A percentile compares a stretch with the other conserved stretches of the same genome.
These are phyloP conservation scores for Yamadazyma atmosphaerica DNA, from an alignment of 1,139 yeast genomes.

Conservation along the genomic window DNA sequence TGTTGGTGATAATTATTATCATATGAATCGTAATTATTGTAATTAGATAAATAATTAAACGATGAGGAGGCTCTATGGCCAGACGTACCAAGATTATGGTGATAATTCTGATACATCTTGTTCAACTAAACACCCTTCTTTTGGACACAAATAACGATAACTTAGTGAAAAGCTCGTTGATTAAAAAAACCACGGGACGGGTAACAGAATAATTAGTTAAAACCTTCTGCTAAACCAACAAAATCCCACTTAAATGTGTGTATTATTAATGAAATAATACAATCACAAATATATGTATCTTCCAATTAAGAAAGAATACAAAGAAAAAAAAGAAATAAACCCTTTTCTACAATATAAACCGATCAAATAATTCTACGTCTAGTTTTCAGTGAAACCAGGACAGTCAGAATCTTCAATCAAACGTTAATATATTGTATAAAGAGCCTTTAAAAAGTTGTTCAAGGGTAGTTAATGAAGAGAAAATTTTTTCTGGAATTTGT, in stretches of 20 bases:
- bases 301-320: not conserved
- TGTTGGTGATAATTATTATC: not conserved
- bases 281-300: too few species aligned
- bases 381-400: not conserved
- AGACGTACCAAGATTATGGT: slow-evolving; percentile 35
- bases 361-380: not conserved
- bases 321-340: not conserved
- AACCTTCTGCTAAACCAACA: not conserved
- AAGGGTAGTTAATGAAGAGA: not conserved
- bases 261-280: too few species aligned
- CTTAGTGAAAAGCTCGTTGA: slow-evolving; percentile 46
- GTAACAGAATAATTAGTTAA: not conserved
- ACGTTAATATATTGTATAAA: not conserved
- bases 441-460: not conserved
- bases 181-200: not conserved
- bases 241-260: not conserved
- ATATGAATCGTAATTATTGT: slow-evolving; percentile 1
- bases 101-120: slow-evolving; percentile 11
- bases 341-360: not conserved
- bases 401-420: not conserved
- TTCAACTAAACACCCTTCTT: not conserved
- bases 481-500: not conserved
- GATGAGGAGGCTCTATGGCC: slow-evolving; percentile 40
- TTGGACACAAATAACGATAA: slow-evolving; percentile 24
- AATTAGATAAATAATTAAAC: slow-evolving; percentile 21